phyloP scores from a whole-genome alignment of 352 stramenopile genomes.

The Thalassiosira exigua region DNA sequence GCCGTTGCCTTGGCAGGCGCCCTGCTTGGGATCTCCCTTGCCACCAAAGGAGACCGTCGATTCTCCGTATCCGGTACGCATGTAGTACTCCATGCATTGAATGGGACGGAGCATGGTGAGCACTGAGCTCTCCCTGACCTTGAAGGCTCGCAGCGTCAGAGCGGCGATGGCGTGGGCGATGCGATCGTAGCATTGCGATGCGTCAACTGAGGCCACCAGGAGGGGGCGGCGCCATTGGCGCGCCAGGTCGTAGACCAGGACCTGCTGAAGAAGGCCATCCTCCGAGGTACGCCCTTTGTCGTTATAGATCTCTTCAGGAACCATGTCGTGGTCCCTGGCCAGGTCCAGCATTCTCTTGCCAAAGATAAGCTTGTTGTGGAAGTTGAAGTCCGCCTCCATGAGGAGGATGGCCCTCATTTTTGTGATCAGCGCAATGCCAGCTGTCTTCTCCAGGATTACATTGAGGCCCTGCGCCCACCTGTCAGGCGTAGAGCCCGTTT shows the following conservation, averaged over 20 bases:
- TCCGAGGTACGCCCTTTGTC: slow-evolving; percentile 3
- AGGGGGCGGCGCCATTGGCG: not conserved
- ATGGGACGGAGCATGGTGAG: slow-evolving; percentile 7
- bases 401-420: slow-evolving; percentile 20
- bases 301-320: slow-evolving; percentile 21
- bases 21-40: slow-evolving; percentile 1
- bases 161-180: slow-evolving; percentile 1
- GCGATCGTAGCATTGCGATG: slow-evolving; percentile 24
- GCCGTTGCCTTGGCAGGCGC: slow-evolving; percentile 18
- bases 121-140: not conserved
- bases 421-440: not conserved
- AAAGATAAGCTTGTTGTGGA: slow-evolving; percentile 14
- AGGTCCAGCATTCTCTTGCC: slow-evolving; percentile 18
- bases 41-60: slow-evolving; percentile 7
- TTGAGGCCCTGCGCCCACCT: not conserved
- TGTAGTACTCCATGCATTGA: not conserved
- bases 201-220: slow-evolving; percentile 4
- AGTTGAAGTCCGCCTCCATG: slow-evolving; percentile 14
- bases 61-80: not conserved
- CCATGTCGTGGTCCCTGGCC: not conserved
- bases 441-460: slow-evolving; percentile 20
- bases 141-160: not conserved
- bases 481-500: not conserved
- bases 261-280: slow-evolving; percentile 12
- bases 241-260: slow-evolving; percentile 5